Conservation (phyloP, 495 filamentous ascomycete genomes). For the Pseudomonodictys pantanalensis region DNA sequence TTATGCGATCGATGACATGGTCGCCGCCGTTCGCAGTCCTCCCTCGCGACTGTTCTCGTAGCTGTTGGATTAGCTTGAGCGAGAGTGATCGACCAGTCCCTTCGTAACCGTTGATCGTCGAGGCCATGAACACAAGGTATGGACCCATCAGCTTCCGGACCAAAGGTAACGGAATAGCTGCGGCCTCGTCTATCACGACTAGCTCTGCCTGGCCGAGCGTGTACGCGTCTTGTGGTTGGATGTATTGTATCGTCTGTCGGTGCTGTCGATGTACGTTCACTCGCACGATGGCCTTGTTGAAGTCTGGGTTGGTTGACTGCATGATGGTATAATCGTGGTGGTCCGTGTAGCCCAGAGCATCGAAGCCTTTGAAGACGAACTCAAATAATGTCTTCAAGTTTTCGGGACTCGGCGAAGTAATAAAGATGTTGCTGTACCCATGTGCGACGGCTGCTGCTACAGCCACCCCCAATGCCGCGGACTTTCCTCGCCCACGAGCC, state of each 20-base stretch:
- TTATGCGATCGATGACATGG: constrained; percentile 65
- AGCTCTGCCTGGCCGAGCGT: constrained; percentile 93
- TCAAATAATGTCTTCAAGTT: constrained; percentile 98
- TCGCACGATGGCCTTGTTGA: constrained; percentile 97
- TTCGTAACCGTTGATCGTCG: constrained; percentile 98
- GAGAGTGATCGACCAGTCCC: constrained; percentile 94
- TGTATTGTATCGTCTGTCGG: constrained; percentile 97
- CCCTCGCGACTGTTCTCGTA: constrained; percentile 84
- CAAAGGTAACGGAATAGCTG: constrained; percentile 89
- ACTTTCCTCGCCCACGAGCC: constrained; percentile 94
- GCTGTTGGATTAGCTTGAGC: constrained; percentile 93
- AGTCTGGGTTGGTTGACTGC: constrained; percentile 96
- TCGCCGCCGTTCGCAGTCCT: constrained; percentile 51
- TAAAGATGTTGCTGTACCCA: constrained; percentile 99
- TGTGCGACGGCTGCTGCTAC: constrained; percentile 92
- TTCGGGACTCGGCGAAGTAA: constrained; percentile 96
- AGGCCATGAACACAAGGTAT: constrained; percentile 99
- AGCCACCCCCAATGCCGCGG: constrained; percentile 88
- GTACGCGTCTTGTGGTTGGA: constrained; percentile 92
- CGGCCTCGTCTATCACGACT: constrained; percentile 95
- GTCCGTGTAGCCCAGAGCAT: constrained; percentile 86
- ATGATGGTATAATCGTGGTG: constrained; percentile 97
- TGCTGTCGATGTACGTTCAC: constrained; percentile 96
- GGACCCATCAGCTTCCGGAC: constrained; percentile 94
- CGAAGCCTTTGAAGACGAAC: constrained; percentile 98